These are phyloP conservation scores for Pseudomonodictys pantanalensis DNA, from an alignment of 495 filamentous ascomycete species.

Conservation along the genomic window DNA sequence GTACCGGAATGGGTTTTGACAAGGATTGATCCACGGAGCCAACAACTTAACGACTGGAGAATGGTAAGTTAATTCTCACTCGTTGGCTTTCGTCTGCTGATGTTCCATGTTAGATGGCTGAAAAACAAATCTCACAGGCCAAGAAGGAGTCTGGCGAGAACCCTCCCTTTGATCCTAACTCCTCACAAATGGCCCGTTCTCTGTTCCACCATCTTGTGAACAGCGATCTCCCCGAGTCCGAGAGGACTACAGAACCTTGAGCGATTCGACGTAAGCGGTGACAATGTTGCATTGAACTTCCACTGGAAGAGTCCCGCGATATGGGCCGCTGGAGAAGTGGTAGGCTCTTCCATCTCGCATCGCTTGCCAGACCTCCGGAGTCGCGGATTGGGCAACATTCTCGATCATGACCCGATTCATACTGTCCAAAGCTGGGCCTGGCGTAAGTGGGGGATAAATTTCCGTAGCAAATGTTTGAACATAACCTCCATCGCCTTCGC, in stretches of 20 bases:
- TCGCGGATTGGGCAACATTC: neutral
- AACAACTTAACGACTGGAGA: neutral
- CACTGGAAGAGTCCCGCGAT: too few relatives aligned
- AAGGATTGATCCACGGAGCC: neutral
- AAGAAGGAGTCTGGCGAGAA: neutral
- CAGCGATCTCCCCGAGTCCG: slow-evolving; percentile 26
- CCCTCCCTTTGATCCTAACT: neutral
- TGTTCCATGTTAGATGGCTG: neutral
- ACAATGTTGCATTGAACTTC: too few relatives aligned
- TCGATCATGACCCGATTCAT: neutral
- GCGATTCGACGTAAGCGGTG: too few relatives aligned
- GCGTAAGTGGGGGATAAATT: neutral
- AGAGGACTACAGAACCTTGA: too few relatives aligned
- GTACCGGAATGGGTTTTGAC: neutral
- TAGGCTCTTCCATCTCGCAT: too few relatives aligned
- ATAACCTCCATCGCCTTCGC: neutral
- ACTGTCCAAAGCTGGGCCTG: neutral
- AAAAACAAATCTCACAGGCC: neutral
- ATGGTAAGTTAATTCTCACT: neutral
- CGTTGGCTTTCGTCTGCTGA: neutral
- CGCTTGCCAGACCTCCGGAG: too few relatives aligned
- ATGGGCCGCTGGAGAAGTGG: too few relatives aligned
- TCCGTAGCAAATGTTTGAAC: neutral
- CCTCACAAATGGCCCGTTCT: neutral
- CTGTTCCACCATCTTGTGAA: slow-evolving; percentile 1